Evolutionary conservation across 2,329 filamentous ascomycete genomes (phyloP).

Genomic region (Calonectria crousiana): DNA sequence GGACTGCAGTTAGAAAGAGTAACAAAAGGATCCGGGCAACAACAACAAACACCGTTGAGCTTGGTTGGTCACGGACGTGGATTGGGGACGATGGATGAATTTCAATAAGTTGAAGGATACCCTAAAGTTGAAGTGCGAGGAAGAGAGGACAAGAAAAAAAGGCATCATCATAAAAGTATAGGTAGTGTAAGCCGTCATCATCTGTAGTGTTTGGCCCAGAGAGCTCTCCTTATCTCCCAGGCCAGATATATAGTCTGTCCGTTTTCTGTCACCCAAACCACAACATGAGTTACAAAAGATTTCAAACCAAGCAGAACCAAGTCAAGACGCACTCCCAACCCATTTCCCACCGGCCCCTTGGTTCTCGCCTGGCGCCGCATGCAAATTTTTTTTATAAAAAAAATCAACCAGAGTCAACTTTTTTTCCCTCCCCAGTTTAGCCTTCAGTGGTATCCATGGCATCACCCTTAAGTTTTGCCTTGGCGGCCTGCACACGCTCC

Average conservation of each 20-base stretch:
- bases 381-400: neutral
- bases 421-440: conserved; percentile 21
- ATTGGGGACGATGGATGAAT: neutral
- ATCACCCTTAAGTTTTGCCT: conserved; percentile 52
- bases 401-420: neutral
- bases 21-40: too few relatives aligned
- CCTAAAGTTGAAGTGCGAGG: neutral
- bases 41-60: too few relatives aligned
- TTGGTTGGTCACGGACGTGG: neutral
- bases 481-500: conserved; percentile 62
- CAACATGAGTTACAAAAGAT: conserved; percentile 13
- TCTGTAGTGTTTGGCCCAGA: conserved; percentile 10
- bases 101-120: conserved; percentile 10
- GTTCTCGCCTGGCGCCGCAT: neutral
- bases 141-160: neutral
- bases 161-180: conserved; percentile 20
- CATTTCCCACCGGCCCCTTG: neutral
- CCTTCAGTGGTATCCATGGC: conserved; percentile 61
- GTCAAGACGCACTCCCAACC: conserved; percentile 1
- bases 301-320: conserved; percentile 12
- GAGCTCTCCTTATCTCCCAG: conserved; percentile 3
- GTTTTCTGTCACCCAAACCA: conserved; percentile 8
- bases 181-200: conserved; percentile 15
- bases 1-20: neutral
- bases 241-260: conserved; percentile 8